These are phyloP conservation scores for Ogataea siamensis DNA, from an alignment of 805 yeast genomes.

Conservation along the genomic window DNA sequence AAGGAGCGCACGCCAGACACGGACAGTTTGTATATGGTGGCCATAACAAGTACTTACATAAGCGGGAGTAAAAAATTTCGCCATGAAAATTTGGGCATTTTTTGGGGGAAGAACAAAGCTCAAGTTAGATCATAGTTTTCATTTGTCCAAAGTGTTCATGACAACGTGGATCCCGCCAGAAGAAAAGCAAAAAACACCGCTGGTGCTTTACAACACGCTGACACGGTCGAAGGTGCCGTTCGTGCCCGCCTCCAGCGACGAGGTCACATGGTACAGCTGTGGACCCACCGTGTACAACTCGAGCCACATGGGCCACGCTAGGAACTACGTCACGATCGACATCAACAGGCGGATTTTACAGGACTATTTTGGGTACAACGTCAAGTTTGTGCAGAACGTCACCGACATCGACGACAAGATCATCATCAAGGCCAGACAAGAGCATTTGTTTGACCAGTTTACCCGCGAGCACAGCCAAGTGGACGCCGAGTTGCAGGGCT, in stretches of 20 bases:
- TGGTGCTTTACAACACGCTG: constrained; percentile 77
- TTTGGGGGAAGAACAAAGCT: constrained; percentile 9
- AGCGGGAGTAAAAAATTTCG: constrained; percentile 5
- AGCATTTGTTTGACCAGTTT: constrained; percentile 69
- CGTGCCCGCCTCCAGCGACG: constrained; percentile 60
- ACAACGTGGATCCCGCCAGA: constrained; percentile 34
- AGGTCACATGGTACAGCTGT: constrained; percentile 93
- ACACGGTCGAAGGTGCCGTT: constrained; percentile 80
- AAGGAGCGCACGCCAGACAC: constrained; percentile 91
- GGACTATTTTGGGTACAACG: constrained; percentile 88
- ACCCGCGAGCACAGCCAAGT: constrained; percentile 32
- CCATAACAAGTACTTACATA: constrained; percentile 29
- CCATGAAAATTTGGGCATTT: constrained; percentile 12
- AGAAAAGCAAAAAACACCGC: constrained; percentile 33
- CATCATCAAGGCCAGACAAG: constrained; percentile 91
- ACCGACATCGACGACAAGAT: constrained; percentile 99
- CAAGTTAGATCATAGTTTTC: background rate
- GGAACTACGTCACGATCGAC: constrained; percentile 93
- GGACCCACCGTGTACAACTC: constrained; percentile 98
- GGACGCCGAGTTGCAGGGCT: constrained; percentile 31
- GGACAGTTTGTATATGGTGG: constrained; percentile 55
- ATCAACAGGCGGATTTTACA: constrained; percentile 86
- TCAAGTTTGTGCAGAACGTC: constrained; percentile 89
- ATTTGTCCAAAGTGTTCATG: constrained; percentile 9
- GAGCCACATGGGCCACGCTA: constrained; percentile 97